Conservation (phyloP, 1,139 yeast genomes). For the Lodderomyces elongisporus region DNA sequence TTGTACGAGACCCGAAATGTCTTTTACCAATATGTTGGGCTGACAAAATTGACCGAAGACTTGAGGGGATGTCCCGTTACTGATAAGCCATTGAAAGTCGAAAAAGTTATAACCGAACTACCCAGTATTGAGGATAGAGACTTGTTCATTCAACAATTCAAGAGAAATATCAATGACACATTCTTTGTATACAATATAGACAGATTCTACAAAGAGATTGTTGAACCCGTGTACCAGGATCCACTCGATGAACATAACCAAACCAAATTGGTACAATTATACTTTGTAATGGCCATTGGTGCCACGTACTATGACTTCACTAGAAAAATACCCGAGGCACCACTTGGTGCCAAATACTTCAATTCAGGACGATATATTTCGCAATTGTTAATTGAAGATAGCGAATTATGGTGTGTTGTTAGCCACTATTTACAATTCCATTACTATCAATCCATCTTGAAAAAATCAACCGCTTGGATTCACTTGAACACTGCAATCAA, state of each 20-base stretch:
- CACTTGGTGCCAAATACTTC: constrained; percentile 21
- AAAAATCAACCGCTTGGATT: constrained; percentile 38
- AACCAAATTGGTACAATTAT: constrained; percentile 24
- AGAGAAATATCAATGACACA: constrained; percentile 30
- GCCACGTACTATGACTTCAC: constrained; percentile 23
- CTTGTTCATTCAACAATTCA: constrained; percentile 23
- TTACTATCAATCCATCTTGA: constrained; percentile 34
- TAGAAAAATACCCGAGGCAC: constrained; percentile 16
- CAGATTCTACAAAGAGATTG: constrained; percentile 21
- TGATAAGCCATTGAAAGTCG: constrained; percentile 23
- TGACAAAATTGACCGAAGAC: constrained; percentile 26
- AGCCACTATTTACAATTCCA: constrained; percentile 34
- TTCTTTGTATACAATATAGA: constrained; percentile 32
- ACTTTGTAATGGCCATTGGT: constrained; percentile 39
- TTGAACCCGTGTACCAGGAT: constrained; percentile 22
- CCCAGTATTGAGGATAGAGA: constrained; percentile 21
- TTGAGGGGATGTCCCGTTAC: constrained; percentile 28
- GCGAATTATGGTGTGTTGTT: constrained; percentile 39
- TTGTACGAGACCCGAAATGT: constrained; percentile 22
- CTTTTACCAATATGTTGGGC: constrained; percentile 15
- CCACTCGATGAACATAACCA: constrained; percentile 15
- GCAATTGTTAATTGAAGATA: constrained; percentile 30
- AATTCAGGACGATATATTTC: constrained; percentile 29
- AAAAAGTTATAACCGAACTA: constrained; percentile 19
- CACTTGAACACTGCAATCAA: constrained; percentile 24